Base-by-base conservation (phyloP, 2,329 filamentous ascomycete genomes). In the Sclerotinia nivalis region DNA sequence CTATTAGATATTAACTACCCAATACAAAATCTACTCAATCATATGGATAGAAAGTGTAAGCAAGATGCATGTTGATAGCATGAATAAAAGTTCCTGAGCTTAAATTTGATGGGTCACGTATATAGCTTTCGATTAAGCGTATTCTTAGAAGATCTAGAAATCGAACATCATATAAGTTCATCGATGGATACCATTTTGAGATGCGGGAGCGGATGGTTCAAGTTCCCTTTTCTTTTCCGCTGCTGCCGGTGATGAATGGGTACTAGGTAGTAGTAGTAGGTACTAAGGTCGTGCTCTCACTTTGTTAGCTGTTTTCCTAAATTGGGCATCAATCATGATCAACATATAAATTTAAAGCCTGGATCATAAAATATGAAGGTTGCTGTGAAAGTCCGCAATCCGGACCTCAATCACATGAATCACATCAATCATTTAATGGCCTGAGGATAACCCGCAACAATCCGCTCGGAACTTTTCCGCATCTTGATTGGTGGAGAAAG, bases 401-500 rank as follows among this genome's bases (percentile, higher is more conserved):
- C 50, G n/a, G 50, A 56, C 54, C 18, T 56, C 28, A 31, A 31
- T 56, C 8, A 40, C 37, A 40, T 40, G 37, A 10, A 40, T 40
- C 37, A 40, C 37, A 13, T 40, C 40, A 43, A 43, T 43, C 40
- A 43, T 43, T 43, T 4, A n/a, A 8, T 64, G 60, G 45, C 60
- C 60, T 64, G 45, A 64, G 60, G 45, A 64, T n/a, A 50, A 10
- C n/a, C 60, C 45, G 60, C 8, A 62, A 37, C 28, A 49, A 50
- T 20, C 45, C 60, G 60, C 60, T 50, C 60, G 60, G 60, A 47
- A 62, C 12, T 1, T 50, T 62, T 49, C 60, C 45, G 45, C 45
- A 37, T 47, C 28, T 62, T 34, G 9, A 4, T 62, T 37, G 45
- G 25, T 20, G 56, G 2, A n/a, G 20, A 20, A 49, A 9, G 4